A percentile compares a stretch with the other conserved stretches of the same genome.
These are phyloP conservation scores for Monosporascus sp. DNA, from an alignment of 2,329 filamentous ascomycete species.

Conservation along the genomic window DNA sequence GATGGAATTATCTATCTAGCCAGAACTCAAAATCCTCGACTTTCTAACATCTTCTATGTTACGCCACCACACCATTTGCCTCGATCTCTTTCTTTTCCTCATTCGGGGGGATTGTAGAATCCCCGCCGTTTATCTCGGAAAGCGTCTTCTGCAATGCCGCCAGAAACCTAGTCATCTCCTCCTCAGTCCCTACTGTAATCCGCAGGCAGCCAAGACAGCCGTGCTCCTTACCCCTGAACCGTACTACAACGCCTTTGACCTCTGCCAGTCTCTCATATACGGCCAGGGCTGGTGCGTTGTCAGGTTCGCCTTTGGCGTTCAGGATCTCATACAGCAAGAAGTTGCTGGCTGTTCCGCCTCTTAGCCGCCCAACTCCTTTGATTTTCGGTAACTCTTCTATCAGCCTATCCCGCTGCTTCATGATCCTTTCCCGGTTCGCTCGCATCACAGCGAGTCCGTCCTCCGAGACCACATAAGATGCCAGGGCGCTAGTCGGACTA, in stretches of 20 bases:
- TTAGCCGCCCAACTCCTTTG: constrained; percentile 71
- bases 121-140: constrained; percentile 36
- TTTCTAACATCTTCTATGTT: constrained; percentile 8
- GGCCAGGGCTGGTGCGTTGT: constrained; percentile 70
- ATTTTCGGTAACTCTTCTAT: constrained; percentile 68
- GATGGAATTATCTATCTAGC: background rate
- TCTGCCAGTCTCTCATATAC: constrained; percentile 85
- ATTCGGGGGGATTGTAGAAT: constrained; percentile 14
- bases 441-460: constrained; percentile 70
- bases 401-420: constrained; percentile 73
- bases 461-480: constrained; percentile 63
- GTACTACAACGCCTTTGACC: constrained; percentile 80
- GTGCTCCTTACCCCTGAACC: constrained; percentile 88
- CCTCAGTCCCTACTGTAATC: constrained; percentile 86
- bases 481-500: constrained; percentile 78
- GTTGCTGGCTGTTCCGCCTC: constrained; percentile 77
- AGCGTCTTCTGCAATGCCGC: constrained; percentile 54
- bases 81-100: constrained; percentile 32
- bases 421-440: constrained; percentile 61
- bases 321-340: constrained; percentile 90
- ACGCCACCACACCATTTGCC: constrained; percentile 33
- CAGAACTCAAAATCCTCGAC: background rate
- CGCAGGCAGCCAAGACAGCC: constrained; percentile 85
- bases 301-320: constrained; percentile 64
- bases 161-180: constrained; percentile 77